A percentile compares a stretch with the other conserved stretches of the same genome.
These are phyloP conservation scores for Xylaria venustula DNA, from an alignment of 495 filamentous ascomycete species.

Conservation along the genomic window DNA sequence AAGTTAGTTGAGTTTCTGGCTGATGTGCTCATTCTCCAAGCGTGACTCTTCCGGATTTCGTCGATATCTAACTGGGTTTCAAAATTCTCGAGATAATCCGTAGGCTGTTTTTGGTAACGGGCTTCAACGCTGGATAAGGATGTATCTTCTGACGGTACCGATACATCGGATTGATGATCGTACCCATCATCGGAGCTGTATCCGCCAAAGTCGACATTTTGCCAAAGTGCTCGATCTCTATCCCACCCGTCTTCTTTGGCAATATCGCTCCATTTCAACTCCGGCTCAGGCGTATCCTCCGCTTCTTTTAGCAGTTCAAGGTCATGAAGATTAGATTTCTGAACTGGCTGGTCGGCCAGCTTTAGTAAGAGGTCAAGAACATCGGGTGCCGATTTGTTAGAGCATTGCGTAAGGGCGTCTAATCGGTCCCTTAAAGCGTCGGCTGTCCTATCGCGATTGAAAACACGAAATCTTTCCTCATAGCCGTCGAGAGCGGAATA, in stretches of 20 bases:
- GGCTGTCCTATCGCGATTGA: slow-evolving; percentile 76
- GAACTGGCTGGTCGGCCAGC: slow-evolving; percentile 76
- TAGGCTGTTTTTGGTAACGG: slow-evolving; percentile 34
- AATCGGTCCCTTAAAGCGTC: slow-evolving; percentile 68
- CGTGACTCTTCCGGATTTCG: slow-evolving; percentile 58
- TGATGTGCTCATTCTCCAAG: slow-evolving; percentile 50
- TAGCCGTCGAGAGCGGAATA: slow-evolving; percentile 70
- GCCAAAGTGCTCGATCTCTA: slow-evolving; percentile 73
- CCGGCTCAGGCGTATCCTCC: slow-evolving; percentile 36
- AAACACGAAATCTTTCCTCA: slow-evolving; percentile 82
- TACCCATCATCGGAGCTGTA: slow-evolving; percentile 61
- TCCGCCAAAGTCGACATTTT: slow-evolving; percentile 68
- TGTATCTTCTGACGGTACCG: slow-evolving; percentile 34
- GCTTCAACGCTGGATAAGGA: slow-evolving; percentile 41
- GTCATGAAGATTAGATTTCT: slow-evolving; percentile 62
- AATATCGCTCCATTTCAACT: slow-evolving; percentile 73
- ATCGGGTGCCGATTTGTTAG: slow-evolving; percentile 69
- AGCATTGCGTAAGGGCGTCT: slow-evolving; percentile 51
- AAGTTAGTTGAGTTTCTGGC: slow-evolving; percentile 22
- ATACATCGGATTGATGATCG: slow-evolving; percentile 36
- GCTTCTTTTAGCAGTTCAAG: slow-evolving; percentile 53
- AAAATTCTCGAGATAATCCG: slow-evolving; percentile 33
- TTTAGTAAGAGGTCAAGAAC: slow-evolving; percentile 74
- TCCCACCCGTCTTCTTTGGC: slow-evolving; percentile 69
- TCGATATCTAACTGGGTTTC: slow-evolving; percentile 43